phyloP scores from a whole-genome alignment of 345 rosid genomes.

The Corymbia maculata region DNA sequence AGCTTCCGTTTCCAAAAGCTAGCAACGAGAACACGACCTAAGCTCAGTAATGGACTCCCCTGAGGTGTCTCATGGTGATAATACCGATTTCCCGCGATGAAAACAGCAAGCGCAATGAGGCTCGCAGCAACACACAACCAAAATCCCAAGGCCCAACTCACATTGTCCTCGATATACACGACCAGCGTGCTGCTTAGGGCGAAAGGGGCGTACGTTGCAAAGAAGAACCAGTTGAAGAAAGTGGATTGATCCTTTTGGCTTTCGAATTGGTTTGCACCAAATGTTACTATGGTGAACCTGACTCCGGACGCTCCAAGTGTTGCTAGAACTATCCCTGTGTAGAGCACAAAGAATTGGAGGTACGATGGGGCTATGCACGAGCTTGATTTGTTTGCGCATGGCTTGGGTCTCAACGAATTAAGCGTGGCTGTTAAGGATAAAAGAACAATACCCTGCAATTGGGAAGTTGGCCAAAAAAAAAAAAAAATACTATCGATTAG shows the following conservation, averaged over 20 bases:
- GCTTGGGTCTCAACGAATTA: constrained; percentile 21
- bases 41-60: constrained; percentile 36
- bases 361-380: constrained; percentile 21
- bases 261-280: constrained; percentile 40
- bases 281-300: constrained; percentile 17
- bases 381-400: constrained; percentile 13
- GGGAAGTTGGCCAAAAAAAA: not conserved
- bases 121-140: constrained; percentile 20
- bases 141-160: constrained; percentile 46
- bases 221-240: constrained; percentile 48
- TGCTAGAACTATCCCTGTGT: constrained; percentile 21
- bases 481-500: not conserved
- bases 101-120: constrained; percentile 13
- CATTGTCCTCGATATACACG: constrained; percentile 33
- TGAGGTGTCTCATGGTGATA: constrained; percentile 20
- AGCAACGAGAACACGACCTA: constrained; percentile 35
- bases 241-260: constrained; percentile 16
- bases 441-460: constrained; percentile 27
- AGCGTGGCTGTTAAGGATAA: constrained; percentile 21
- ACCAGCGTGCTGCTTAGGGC: constrained; percentile 13
- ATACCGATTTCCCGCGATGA: constrained; percentile 23
- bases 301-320: constrained; percentile 21
- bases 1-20: constrained; percentile 23
- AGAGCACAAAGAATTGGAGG: constrained; percentile 26
- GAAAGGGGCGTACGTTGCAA: constrained; percentile 4